A percentile compares a stretch with the other conserved stretches of the same genome.
phyloP scores from a whole-genome alignment of 108 stramenopile species.

The Nitzschia putrida region DNA sequence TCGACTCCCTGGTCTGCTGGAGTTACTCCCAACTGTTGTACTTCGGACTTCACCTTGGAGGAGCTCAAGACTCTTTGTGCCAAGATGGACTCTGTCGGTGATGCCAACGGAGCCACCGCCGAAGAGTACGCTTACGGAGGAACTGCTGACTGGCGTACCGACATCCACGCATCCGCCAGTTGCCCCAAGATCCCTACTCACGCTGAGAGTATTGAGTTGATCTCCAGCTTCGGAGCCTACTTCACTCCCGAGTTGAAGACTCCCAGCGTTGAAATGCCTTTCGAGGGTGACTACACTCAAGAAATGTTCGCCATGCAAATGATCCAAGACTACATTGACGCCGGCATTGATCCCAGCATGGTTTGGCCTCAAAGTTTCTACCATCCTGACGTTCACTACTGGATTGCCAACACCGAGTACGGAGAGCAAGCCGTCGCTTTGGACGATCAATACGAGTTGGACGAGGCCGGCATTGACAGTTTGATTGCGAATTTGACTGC shows the following conservation, averaged over 20 bases:
- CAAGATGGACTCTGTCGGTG: slow-evolving; percentile 66
- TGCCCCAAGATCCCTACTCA: slow-evolving; percentile 68
- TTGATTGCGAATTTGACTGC: slow-evolving; percentile 23
- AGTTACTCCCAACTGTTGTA: slow-evolving; percentile 56
- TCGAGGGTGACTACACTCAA: slow-evolving; percentile 62
- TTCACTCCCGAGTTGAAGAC: slow-evolving; percentile 76
- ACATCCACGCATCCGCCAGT: slow-evolving; percentile 38
- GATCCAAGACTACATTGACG: slow-evolving; percentile 69
- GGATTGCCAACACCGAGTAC: slow-evolving; percentile 56
- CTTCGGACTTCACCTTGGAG: slow-evolving; percentile 70
- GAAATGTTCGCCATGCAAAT: slow-evolving; percentile 64
- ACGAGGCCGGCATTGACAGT: slow-evolving; percentile 23
- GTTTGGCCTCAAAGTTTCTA: slow-evolving; percentile 72
- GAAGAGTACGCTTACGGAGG: slow-evolving; percentile 64
- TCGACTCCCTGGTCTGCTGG: slow-evolving; percentile 53
- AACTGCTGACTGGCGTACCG: slow-evolving; percentile 65
- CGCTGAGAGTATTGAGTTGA: slow-evolving; percentile 61
- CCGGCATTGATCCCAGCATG: slow-evolving; percentile 44
- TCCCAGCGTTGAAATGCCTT: slow-evolving; percentile 67
- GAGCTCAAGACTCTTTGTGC: slow-evolving; percentile 76
- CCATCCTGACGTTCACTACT: slow-evolving; percentile 51
- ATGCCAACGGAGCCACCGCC: slow-evolving; percentile 43
- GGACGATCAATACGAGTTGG: slow-evolving; percentile 42
- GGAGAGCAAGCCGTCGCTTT: slow-evolving; percentile 62
- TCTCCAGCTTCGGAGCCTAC: slow-evolving; percentile 41